Conservation (phyloP, 1,284 basidiomycete genomes). For the Sanghuangporus weigelae region DNA sequence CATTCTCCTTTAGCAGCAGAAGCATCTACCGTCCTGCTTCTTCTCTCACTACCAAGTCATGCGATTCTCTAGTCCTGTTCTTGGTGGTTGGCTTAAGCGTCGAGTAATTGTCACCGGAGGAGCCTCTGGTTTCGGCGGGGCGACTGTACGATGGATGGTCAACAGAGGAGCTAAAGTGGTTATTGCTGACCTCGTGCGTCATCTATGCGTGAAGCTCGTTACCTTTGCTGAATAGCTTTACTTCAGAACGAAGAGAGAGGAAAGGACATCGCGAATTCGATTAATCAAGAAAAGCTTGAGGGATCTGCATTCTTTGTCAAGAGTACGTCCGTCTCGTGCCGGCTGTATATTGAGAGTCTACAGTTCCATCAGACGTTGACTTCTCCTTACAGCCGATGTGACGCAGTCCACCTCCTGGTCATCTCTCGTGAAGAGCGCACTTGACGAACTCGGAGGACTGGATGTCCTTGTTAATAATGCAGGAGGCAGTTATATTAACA, state of each 20-base stretch:
- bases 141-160: constrained; percentile 14
- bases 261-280: background rate
- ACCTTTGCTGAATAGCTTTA: background rate
- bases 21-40: background rate
- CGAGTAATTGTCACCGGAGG: constrained; percentile 15
- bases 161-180: constrained; percentile 15
- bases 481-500: constrained; percentile 14
- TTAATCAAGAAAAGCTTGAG: background rate
- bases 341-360: background rate
- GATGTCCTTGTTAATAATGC: constrained; percentile 17
- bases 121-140: constrained; percentile 15
- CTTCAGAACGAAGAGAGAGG: constrained; percentile 11
- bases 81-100: background rate
- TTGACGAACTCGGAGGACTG: constrained; percentile 9
- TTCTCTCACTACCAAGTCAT: background rate
- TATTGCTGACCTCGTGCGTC: constrained; percentile 14
- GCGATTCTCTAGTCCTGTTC: background rate
- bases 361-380: background rate
- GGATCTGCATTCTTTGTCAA: constrained; percentile 4
- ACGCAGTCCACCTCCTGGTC: constrained; percentile 9
- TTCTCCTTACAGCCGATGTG: constrained; percentile 11
- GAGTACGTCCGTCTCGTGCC: background rate
- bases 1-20: background rate
- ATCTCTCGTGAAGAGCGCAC: constrained; percentile 2
- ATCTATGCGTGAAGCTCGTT: background rate